These are phyloP conservation scores for Cardamine resedifolia DNA, from an alignment of 345 rosid genomes.

Conservation along the genomic window DNA sequence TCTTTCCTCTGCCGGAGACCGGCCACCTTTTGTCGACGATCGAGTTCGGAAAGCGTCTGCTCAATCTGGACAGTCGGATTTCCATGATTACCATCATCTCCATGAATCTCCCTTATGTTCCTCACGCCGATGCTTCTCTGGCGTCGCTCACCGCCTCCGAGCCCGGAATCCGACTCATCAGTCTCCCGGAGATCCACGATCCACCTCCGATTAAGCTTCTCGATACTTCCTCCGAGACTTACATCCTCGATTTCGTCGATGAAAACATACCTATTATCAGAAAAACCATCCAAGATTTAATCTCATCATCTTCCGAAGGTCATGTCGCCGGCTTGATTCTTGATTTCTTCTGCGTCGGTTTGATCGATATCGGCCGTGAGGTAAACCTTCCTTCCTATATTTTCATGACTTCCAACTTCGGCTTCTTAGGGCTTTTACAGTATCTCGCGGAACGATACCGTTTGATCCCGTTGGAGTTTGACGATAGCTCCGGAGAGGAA, in stretches of 20 bases:
- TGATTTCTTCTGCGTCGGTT: slow-evolving; percentile 50
- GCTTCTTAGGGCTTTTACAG: slow-evolving; percentile 39
- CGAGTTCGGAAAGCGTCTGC: slow-evolving; percentile 49
- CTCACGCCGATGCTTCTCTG: slow-evolving; percentile 36
- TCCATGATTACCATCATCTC: slow-evolving; percentile 35
- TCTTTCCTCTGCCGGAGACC: slow-evolving; percentile 37
- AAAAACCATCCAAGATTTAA: slow-evolving; percentile 19
- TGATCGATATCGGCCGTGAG: slow-evolving; percentile 52
- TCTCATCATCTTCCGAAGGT: slow-evolving; percentile 5
- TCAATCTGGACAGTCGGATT: slow-evolving; percentile 33
- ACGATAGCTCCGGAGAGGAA: slow-evolving; percentile 22
- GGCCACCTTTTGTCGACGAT: slow-evolving; percentile 54
- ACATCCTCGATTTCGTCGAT: slow-evolving; percentile 31
- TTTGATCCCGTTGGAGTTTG: background rate
- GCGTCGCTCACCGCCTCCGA: slow-evolving; percentile 25
- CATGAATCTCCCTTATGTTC: slow-evolving; percentile 39
- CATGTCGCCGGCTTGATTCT: slow-evolving; percentile 46
- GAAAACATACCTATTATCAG: slow-evolving; percentile 12
- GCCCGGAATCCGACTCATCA: slow-evolving; percentile 30
- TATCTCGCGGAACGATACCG: slow-evolving; percentile 28
- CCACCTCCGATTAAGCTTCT: slow-evolving; percentile 36
- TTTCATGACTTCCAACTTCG: slow-evolving; percentile 49
- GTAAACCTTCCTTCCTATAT: slow-evolving; percentile 52
- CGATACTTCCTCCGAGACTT: slow-evolving; percentile 39
- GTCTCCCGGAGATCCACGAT: slow-evolving; percentile 33